These are phyloP conservation scores for Neurospora terricola DNA, from an alignment of 495 filamentous ascomycete species.

Conservation along the genomic window DNA sequence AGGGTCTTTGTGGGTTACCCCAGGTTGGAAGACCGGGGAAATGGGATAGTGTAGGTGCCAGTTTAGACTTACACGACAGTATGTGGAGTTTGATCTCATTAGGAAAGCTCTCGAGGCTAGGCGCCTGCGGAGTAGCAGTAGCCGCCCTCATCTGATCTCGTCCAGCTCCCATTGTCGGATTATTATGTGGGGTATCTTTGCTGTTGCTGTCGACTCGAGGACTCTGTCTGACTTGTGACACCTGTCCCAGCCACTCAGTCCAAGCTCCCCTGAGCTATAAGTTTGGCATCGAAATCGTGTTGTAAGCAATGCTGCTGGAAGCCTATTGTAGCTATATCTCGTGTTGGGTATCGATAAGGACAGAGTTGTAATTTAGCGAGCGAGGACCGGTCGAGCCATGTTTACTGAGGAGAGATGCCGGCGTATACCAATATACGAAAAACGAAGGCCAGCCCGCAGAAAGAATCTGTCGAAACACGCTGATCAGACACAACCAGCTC, in stretches of 20 bases:
- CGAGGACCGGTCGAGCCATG: background rate
- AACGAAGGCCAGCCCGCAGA: background rate
- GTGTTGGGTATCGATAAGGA: background rate
- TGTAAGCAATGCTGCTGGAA: background rate
- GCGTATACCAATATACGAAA: background rate
- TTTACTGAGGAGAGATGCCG: background rate
- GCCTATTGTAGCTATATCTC: background rate
- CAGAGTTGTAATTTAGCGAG: background rate
- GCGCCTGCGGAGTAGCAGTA: conserved; percentile 7
- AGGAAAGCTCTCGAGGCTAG: conserved; percentile 48
- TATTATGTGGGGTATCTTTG: background rate
- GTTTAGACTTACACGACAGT: conserved; percentile 51
- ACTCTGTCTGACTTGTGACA: background rate
- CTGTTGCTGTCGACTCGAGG: background rate
- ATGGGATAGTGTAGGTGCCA: background rate
- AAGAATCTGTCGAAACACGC: background rate
- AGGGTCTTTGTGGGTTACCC: background rate
- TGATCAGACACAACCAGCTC: background rate
- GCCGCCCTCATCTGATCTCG: background rate
- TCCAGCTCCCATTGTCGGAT: background rate
- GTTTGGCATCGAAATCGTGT: background rate
- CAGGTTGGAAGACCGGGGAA: background rate
- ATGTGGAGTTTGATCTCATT: conserved; percentile 70
- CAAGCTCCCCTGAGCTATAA: background rate
- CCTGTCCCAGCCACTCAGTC: background rate